phyloP scores from a whole-genome alignment of 2,329 filamentous ascomycete species.

The Pseudocercospora crystallina region DNA sequence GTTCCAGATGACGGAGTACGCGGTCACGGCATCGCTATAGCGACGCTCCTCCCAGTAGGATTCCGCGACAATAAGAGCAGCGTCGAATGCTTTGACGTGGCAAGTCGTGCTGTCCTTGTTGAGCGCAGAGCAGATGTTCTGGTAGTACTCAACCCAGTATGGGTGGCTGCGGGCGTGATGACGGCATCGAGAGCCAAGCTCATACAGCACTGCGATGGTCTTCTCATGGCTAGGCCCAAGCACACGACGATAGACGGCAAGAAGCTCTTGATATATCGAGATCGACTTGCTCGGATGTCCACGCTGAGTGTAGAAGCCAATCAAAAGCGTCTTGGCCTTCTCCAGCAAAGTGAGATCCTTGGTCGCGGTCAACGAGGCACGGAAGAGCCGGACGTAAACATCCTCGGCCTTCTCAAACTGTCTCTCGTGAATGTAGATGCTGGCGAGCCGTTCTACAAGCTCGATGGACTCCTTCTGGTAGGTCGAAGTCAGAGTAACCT shows the following conservation, averaged over 20 bases:
- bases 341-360: slow-evolving; percentile 34
- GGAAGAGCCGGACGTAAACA: slow-evolving; percentile 41
- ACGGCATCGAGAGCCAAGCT: slow-evolving; percentile 41
- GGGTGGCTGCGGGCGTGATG: slow-evolving; percentile 43
- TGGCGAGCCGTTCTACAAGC: slow-evolving; percentile 48
- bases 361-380: slow-evolving; percentile 35
- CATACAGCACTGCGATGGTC: slow-evolving; percentile 51
- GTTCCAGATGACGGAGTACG: slow-evolving; percentile 47
- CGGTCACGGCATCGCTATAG: slow-evolving; percentile 42
- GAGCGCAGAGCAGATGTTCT: slow-evolving; percentile 46
- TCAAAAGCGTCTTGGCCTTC: slow-evolving; percentile 35
- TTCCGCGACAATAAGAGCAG: slow-evolving; percentile 43
- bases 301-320: slow-evolving; percentile 41
- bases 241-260: slow-evolving; percentile 36
- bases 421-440: slow-evolving; percentile 45
- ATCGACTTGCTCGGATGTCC: slow-evolving; percentile 40
- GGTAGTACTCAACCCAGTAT: slow-evolving; percentile 49
- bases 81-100: slow-evolving; percentile 42
- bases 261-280: slow-evolving; percentile 37
- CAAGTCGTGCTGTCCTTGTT: slow-evolving; percentile 42
- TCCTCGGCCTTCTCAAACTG: slow-evolving; percentile 41
- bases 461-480: slow-evolving; percentile 49
- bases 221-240: slow-evolving; percentile 42
- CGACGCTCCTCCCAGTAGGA: slow-evolving; percentile 49
- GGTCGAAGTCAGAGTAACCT: slow-evolving; percentile 43